These are phyloP conservation scores for Dinochytrium kinnereticum DNA, from an alignment of 371 early-diverging fungal genomes.

Conservation along the genomic window DNA sequence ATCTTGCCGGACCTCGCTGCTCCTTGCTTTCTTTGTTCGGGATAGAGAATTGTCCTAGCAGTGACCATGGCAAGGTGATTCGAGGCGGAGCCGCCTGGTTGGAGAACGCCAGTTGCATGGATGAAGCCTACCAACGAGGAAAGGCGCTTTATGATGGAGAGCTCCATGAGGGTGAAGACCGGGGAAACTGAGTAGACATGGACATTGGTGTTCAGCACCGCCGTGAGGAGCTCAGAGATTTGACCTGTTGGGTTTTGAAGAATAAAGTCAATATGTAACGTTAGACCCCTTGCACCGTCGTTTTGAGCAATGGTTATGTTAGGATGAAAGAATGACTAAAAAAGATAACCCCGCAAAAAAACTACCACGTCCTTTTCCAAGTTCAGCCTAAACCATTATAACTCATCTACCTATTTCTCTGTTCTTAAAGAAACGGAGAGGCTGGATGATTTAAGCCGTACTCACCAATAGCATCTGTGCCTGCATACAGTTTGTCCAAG, in stretches of 20 bases:
- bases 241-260: conserved; percentile 55
- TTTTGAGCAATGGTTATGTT: too few relatives aligned
- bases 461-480: conserved; percentile 70
- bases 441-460: background rate
- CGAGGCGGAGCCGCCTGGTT: conserved; percentile 80
- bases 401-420: too few relatives aligned
- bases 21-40: conserved; percentile 64
- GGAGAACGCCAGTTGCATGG: conserved; percentile 12
- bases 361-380: too few relatives aligned
- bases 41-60: conserved; percentile 74
- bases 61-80: conserved; percentile 83
- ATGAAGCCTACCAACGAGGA: conserved; percentile 49
- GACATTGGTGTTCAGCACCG: conserved; percentile 77
- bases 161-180: conserved; percentile 76
- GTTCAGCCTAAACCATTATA: too few relatives aligned
- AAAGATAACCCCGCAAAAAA: too few relatives aligned
- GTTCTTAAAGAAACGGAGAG: background rate
- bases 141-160: conserved; percentile 62
- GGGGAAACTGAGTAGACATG: conserved; percentile 86
- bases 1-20: conserved; percentile 38
- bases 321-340: too few relatives aligned
- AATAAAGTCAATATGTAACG: too few relatives aligned
- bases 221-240: conserved; percentile 74
- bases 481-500: conserved; percentile 86
- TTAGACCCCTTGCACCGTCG: too few relatives aligned